Conservation (phyloP, 305 asterid genomes). For the Salvia sclarea region DNA sequence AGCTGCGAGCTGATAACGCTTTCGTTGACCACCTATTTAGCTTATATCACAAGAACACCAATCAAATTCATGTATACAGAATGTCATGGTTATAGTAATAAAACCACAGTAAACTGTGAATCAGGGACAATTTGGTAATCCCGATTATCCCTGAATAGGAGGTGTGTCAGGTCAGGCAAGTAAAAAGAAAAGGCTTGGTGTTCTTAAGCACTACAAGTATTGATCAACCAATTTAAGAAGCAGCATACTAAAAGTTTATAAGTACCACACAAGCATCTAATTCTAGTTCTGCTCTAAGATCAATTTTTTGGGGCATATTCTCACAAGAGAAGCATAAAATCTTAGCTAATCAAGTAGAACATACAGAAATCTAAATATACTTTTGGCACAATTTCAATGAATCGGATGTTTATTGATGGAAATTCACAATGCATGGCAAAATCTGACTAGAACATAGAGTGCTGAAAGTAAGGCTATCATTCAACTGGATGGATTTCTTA, state of each 20-base stretch:
- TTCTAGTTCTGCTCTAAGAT: conserved; percentile 13
- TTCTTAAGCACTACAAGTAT: not conserved
- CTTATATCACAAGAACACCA: conserved; percentile 24
- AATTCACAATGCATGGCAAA: conserved; percentile 13
- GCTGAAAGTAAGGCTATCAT: conserved; percentile 22
- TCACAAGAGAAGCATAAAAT: conserved; percentile 20
- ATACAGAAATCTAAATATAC: not conserved
- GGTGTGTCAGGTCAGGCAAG: conserved; percentile 19
- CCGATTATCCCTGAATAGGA: not conserved
- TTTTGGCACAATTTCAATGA: conserved; percentile 12
- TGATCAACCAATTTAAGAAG: conserved; percentile 1
- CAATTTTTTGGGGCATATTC: conserved; percentile 10
- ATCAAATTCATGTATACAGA: conserved; percentile 22
- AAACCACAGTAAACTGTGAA: conserved; percentile 19
- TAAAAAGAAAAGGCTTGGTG: conserved; percentile 2
- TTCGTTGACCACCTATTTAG: conserved; percentile 32
- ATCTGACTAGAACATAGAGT: conserved; percentile 5
- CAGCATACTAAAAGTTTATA: not conserved
- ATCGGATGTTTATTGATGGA: not conserved
- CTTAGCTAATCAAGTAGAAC: conserved; percentile 3
- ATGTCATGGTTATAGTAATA: conserved; percentile 7
- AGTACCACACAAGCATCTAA: not conserved
- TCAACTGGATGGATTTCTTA: not conserved
- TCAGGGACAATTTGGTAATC: not conserved
- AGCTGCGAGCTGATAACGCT: conserved; percentile 23